Conservation (phyloP, 257 asterid species). For the Nyctanthes arbortristis region DNA sequence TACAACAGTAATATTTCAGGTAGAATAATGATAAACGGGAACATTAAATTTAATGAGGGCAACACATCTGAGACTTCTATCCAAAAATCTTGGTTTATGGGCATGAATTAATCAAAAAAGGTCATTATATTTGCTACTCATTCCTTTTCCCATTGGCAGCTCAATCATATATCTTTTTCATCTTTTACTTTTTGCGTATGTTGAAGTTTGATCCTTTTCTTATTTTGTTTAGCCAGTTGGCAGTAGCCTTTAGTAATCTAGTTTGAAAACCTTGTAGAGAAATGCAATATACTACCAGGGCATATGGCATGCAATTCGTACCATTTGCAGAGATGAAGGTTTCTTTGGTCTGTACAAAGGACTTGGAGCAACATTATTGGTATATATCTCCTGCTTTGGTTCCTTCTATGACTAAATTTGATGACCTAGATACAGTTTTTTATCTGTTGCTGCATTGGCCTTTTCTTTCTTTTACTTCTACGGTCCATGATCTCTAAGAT, state of each 20-base stretch:
- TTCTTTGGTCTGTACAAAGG: constrained; percentile 77
- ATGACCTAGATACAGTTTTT: neutral
- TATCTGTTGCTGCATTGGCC: neutral
- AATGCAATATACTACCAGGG: constrained; percentile 67
- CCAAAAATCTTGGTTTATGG: too few species aligned
- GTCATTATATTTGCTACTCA: neutral
- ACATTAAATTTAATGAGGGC: neutral
- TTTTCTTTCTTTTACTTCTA: neutral
- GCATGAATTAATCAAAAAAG: too few species aligned
- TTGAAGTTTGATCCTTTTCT: neutral
- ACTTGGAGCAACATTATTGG: constrained; percentile 80
- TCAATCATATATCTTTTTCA: neutral
- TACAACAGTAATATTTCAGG: constrained; percentile 11
- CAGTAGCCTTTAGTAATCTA: constrained; percentile 12
- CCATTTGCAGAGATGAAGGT: constrained; percentile 83
- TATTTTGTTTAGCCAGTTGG: neutral
- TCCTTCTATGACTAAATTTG: neutral
- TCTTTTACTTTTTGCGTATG: neutral
- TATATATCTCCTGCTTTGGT: constrained; percentile 29
- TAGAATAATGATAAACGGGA: neutral
- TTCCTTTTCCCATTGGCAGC: neutral
- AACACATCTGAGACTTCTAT: neutral
- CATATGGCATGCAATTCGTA: constrained; percentile 60
- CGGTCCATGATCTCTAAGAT: neutral
- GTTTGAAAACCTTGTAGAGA: constrained; percentile 39